These are phyloP conservation scores for Candida frijolesensis DNA, from an alignment of 1,139 yeast species.

Conservation along the genomic window DNA sequence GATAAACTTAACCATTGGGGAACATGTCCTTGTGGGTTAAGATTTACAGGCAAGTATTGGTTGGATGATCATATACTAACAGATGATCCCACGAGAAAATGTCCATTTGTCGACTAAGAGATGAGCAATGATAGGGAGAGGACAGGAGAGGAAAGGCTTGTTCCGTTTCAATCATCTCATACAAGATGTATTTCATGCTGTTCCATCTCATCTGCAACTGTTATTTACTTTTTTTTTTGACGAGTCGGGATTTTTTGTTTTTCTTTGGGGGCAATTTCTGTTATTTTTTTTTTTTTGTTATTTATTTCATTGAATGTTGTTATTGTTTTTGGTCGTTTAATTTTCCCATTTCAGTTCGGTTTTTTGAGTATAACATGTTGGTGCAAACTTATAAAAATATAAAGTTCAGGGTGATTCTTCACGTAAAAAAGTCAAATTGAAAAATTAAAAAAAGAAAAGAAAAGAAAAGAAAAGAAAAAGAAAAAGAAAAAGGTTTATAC, in stretches of 20 bases:
- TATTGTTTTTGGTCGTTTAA: background rate
- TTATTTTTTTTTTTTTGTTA: background rate
- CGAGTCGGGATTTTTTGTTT: no score
- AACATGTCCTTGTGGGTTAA: conserved; percentile 57
- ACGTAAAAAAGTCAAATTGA: background rate
- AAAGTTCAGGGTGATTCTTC: background rate
- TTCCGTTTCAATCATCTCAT: background rate
- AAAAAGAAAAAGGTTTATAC: no score
- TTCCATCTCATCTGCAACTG: no score
- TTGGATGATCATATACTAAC: conserved; percentile 55
- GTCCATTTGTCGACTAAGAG: conserved; percentile 27
- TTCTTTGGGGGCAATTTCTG: background rate
- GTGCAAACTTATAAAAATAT: no score
- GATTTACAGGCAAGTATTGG: conserved; percentile 58
- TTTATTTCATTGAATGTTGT: background rate
- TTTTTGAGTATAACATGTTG: background rate
- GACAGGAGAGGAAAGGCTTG: background rate
- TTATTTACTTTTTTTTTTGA: no score
- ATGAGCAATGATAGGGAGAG: no score
- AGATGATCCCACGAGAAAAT: conserved; percentile 26
- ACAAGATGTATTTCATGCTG: no score
- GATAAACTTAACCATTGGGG: conserved; percentile 58
- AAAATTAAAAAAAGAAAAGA: background rate
- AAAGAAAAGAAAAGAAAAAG: background rate
- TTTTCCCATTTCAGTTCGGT: background rate